These are phyloP conservation scores for Pyrenophora graminea DNA, from an alignment of 2,329 filamentous ascomycete species.

Conservation along the genomic window DNA sequence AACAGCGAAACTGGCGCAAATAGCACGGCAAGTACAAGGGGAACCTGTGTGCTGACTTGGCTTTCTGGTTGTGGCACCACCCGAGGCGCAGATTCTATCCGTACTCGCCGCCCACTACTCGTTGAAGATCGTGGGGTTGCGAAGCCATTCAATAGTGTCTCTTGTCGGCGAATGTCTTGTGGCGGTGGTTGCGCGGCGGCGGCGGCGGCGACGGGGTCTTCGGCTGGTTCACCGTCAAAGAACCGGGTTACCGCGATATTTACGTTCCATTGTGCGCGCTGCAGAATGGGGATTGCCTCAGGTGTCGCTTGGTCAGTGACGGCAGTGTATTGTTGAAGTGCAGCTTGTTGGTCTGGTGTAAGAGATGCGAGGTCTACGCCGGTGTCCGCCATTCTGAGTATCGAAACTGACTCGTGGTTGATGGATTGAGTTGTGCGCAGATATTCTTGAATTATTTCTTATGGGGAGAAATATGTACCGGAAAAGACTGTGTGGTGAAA, in stretches of 20 bases:
- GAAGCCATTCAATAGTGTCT: conserved; percentile 68
- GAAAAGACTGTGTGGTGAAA: conserved; percentile 24
- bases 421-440: background rate
- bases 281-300: conserved; percentile 77
- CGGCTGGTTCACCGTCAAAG: conserved; percentile 91
- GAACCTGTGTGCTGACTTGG: conserved; percentile 69
- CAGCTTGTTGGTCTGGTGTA: conserved; percentile 76
- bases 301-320: conserved; percentile 82
- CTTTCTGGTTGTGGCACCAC: conserved; percentile 75
- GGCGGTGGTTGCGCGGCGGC: conserved; percentile 66
- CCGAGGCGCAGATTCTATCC: conserved; percentile 74
- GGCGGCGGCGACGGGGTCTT: conserved; percentile 73
- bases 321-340: conserved; percentile 83
- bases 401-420: background rate
- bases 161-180: conserved; percentile 65
- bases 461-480: background rate
- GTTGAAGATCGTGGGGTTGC: conserved; percentile 40
- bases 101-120: conserved; percentile 32
- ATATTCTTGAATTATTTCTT: background rate
- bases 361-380: conserved; percentile 68
- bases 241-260: conserved; percentile 96
- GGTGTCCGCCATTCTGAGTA: conserved; percentile 43
- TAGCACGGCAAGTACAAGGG: conserved; percentile 75
- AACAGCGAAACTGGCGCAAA: conserved; percentile 81
- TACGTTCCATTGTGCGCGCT: conserved; percentile 93